phyloP scores from a whole-genome alignment of 78 protist species.

The Dictyostelium intermedium region DNA sequence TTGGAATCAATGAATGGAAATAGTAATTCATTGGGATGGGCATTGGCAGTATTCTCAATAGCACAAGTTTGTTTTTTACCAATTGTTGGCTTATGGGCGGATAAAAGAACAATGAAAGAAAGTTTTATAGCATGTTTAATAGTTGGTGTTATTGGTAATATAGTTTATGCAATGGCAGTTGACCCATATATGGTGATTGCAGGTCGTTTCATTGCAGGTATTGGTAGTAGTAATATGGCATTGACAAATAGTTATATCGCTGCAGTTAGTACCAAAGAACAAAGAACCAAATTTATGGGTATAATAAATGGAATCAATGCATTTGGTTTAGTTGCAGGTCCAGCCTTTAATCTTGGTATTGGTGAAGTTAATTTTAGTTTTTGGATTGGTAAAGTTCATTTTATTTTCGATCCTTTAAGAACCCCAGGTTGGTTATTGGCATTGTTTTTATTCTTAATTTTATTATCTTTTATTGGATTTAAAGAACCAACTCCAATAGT shows the following conservation, averaged over 20 bases:
- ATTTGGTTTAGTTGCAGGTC: slow-evolving; percentile 67
- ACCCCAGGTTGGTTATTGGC: slow-evolving; percentile 60
- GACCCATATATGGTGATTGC: slow-evolving; percentile 40
- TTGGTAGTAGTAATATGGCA: slow-evolving; percentile 72
- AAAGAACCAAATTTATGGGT: slow-evolving; percentile 50
- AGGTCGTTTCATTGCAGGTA: slow-evolving; percentile 65
- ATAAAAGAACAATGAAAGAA: slow-evolving; percentile 40
- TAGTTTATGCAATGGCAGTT: slow-evolving; percentile 46
- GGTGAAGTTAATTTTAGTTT: background rate
- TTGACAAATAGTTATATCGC: slow-evolving; percentile 57
- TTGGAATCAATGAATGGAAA: slow-evolving; percentile 13
- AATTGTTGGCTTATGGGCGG: slow-evolving; percentile 63
- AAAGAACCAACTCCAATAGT: slow-evolving; percentile 16
- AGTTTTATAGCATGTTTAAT: slow-evolving; percentile 16
- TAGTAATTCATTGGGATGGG: slow-evolving; percentile 35
- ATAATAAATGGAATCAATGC: slow-evolving; percentile 71
- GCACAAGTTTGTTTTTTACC: slow-evolving; percentile 52
- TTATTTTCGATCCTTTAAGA: slow-evolving; percentile 27
- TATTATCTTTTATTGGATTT: slow-evolving; percentile 42
- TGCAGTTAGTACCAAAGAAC: slow-evolving; percentile 43
- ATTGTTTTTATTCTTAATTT: slow-evolving; percentile 9
- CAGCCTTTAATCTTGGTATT: slow-evolving; percentile 37
- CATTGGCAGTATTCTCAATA: slow-evolving; percentile 32
- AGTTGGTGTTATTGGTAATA: slow-evolving; percentile 53
- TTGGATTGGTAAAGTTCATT: background rate